Base-by-base conservation (phyloP, 2,329 filamentous ascomycete species). In the Diaporthe velutina region DNA sequence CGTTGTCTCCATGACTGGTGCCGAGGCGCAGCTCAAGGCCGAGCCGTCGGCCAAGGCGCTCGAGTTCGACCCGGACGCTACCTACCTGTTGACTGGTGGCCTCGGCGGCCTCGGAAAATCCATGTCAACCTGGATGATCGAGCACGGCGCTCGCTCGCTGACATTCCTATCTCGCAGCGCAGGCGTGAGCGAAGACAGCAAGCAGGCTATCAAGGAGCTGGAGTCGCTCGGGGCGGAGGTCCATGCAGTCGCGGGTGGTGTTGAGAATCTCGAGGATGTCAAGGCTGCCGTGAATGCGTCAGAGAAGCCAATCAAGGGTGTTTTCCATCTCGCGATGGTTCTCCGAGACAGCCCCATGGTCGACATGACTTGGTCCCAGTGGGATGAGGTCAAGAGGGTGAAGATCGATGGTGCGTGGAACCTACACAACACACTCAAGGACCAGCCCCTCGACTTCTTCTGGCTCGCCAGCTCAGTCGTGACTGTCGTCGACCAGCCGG, bases 1-100 rank as follows among this genome's bases (percentile, higher is more conserved):
- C 5, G 80, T 86, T 15, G 68, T 82, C 9, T 78, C 76, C 4
- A 77, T 82, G 40, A 74, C 78, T 1, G 70, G 25, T 70, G 77
- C 15, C 73, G 74, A 52, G 54, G 61, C 35, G 61, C 30, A 52
- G 17, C 28, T 67, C 9, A 17, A 30, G 12, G 33, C 17, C 13
- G 35, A n/a, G 22, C 75, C 2, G 50, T 45, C 78, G 30, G 38
- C 38, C 5, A 42, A 5, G 15, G 8, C 38, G 38, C 7, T 42
- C 9, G 38, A 30, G 7, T 71, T 74, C 19, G 17, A 25, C 19
- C 22, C 38, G 5, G 42, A 74, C 4, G 55, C 42, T n/a, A 61
- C 74, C 2, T 75, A 75, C 22, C 17, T 74, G 17, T 38, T 74
- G 19, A 38, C 57, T 3, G 74, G 74, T n/a, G 74, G 74, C 12